phyloP scores from a whole-genome alignment of 352 stramenopile genomes.

The Phytophthora palmivora region DNA sequence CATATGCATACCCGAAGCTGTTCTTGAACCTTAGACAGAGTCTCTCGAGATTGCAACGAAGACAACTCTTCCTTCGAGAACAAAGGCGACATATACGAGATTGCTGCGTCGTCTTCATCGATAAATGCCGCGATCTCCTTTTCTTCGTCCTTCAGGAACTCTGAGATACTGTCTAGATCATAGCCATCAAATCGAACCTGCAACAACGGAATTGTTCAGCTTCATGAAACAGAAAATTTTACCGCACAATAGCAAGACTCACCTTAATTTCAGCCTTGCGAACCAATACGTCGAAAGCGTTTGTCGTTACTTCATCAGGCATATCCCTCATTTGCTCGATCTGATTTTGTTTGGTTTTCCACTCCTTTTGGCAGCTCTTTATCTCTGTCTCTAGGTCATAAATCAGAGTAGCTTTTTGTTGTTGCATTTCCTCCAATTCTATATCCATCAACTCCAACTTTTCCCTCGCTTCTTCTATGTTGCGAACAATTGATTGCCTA shows the following conservation, averaged over 20 bases:
- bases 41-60: constrained; percentile 25
- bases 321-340: constrained; percentile 50
- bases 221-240: background rate
- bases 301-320: constrained; percentile 38
- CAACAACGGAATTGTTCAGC: constrained; percentile 12
- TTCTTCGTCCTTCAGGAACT: constrained; percentile 48
- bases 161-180: constrained; percentile 44
- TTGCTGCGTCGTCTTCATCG: constrained; percentile 37
- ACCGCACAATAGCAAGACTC: background rate
- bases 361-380: constrained; percentile 38
- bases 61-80: constrained; percentile 45
- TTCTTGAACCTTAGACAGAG: constrained; percentile 46
- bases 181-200: constrained; percentile 50
- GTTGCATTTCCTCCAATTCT: constrained; percentile 39
- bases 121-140: constrained; percentile 44
- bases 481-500: constrained; percentile 17
- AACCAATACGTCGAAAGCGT: constrained; percentile 56
- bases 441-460: constrained; percentile 44
- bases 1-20: constrained; percentile 47
- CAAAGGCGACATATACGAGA: constrained; percentile 47
- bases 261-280: constrained; percentile 68
- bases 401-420: constrained; percentile 14
- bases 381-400: constrained; percentile 25
- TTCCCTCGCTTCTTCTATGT: constrained; percentile 29
- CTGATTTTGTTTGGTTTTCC: constrained; percentile 43